A percentile compares a stretch with the other conserved stretches of the same genome.
Conservation (phyloP, 73 alveolate species). For the Stentor coeruleus region DNA sequence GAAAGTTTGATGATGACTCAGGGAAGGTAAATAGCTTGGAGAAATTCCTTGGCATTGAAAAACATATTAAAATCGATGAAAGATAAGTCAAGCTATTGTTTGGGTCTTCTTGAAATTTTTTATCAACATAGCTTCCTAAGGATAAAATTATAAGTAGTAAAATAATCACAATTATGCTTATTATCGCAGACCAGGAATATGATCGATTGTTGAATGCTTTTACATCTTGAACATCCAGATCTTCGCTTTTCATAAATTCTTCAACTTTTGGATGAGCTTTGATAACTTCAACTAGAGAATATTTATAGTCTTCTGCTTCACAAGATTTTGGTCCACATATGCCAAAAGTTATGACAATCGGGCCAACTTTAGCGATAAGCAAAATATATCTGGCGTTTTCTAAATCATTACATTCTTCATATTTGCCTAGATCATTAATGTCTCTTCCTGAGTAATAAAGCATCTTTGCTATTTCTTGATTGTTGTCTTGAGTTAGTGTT, state of each 20-base stretch:
- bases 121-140: neutral
- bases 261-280: neutral
- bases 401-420: conserved; percentile 29
- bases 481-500: neutral
- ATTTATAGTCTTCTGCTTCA: neutral
- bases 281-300: neutral
- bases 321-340: conserved; percentile 15
- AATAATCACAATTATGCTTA: neutral
- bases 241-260: no score
- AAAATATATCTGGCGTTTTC: conserved; percentile 25
- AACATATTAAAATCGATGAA: no score
- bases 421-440: conserved; percentile 37
- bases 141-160: neutral
- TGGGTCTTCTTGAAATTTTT: no score
- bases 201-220: neutral
- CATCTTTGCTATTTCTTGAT: neutral
- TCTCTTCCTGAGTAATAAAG: conserved; percentile 38
- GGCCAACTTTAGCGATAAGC: neutral
- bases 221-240: no score
- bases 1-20: neutral
- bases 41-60: neutral
- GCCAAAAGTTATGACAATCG: neutral
- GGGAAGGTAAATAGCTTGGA: neutral
- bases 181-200: neutral
- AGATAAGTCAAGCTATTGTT: no score